phyloP scores from a whole-genome alignment of 108 stramenopile genomes.

The Skeletonema grethae region DNA sequence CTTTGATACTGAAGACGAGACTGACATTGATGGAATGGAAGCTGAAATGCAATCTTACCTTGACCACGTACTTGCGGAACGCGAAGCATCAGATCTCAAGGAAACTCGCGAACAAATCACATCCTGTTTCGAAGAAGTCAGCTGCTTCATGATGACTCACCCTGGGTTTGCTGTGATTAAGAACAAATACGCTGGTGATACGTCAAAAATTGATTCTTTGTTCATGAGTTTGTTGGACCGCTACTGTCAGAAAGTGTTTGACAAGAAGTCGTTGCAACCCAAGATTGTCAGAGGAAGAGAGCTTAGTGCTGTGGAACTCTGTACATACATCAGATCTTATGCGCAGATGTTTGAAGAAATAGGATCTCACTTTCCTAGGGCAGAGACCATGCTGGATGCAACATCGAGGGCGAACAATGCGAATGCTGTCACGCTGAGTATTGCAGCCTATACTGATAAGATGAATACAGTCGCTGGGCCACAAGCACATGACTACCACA shows the following conservation, averaged over 20 bases:
- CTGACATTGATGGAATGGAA: slow-evolving; percentile 78
- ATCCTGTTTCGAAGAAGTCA: slow-evolving; percentile 88
- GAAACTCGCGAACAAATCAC: slow-evolving; percentile 94
- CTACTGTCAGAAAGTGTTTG: slow-evolving; percentile 90
- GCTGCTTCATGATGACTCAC: slow-evolving; percentile 94
- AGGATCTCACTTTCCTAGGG: slow-evolving; percentile 93
- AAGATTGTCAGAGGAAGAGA: slow-evolving; percentile 89
- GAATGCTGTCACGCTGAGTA: slow-evolving; percentile 81
- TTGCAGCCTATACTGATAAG: slow-evolving; percentile 79
- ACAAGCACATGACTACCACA: slow-evolving; percentile 67
- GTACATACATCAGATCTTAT: slow-evolving; percentile 91
- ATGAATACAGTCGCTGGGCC: slow-evolving; percentile 93
- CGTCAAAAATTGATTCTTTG: slow-evolving; percentile 73
- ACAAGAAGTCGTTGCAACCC: slow-evolving; percentile 60
- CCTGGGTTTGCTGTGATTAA: slow-evolving; percentile 95
- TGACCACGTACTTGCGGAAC: slow-evolving; percentile 74
- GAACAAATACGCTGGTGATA: slow-evolving; percentile 92
- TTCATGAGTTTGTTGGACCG: slow-evolving; percentile 89
- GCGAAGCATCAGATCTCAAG: slow-evolving; percentile 88
- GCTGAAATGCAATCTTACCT: slow-evolving; percentile 89
- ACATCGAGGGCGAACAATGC: slow-evolving; percentile 95
- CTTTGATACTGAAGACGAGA: slow-evolving; percentile 80
- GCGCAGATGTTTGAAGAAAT: slow-evolving; percentile 88
- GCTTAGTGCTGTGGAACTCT: slow-evolving; percentile 91
- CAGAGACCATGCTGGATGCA: slow-evolving; percentile 95